These are phyloP conservation scores for Halophytophthora batemanensis DNA, from an alignment of 352 stramenopile genomes.

Conservation along the genomic window DNA sequence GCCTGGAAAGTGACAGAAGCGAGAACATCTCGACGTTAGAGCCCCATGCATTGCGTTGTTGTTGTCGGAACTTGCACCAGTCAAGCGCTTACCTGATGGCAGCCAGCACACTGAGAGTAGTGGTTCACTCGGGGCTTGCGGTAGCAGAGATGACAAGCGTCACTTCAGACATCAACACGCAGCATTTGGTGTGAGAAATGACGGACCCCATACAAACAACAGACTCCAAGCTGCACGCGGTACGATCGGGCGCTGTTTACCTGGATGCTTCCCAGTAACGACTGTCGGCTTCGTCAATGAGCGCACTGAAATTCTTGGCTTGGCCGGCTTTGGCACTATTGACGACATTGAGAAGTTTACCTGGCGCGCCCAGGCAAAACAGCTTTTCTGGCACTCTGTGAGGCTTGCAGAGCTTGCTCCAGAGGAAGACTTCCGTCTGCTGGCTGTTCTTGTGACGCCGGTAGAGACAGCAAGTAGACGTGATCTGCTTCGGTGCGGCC, in stretches of 20 bases:
- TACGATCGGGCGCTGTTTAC: conserved; percentile 17
- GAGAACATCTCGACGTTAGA: background rate
- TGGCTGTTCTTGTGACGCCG: conserved; percentile 11
- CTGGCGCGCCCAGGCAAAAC: conserved; percentile 30
- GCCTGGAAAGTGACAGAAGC: conserved; percentile 14
- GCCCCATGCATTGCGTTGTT: background rate
- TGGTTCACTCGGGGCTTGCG: conserved; percentile 20
- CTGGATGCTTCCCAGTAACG: conserved; percentile 25
- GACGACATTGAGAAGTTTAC: conserved; percentile 31
- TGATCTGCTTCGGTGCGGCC: conserved; percentile 27
- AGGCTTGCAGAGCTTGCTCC: conserved; percentile 31
- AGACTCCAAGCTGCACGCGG: conserved; percentile 10
- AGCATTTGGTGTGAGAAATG: background rate
- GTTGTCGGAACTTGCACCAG: too few species aligned
- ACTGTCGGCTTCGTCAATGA: conserved; percentile 28
- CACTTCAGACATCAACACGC: conserved; percentile 4
- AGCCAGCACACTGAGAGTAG: conserved; percentile 28
- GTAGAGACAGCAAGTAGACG: conserved; percentile 39
- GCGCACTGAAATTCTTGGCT: conserved; percentile 27
- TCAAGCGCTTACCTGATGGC: conserved; percentile 23
- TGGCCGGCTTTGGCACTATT: conserved; percentile 12
- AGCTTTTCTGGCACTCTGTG: conserved; percentile 23
- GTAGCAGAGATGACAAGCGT: conserved; percentile 32
- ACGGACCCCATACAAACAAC: conserved; percentile 1
- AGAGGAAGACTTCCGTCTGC: conserved; percentile 40